Percentiles rank a stretch among this genome's conserved stretches.
Conservation (phyloP, 805 yeast species). For the Yarrowia keelungensis region DNA sequence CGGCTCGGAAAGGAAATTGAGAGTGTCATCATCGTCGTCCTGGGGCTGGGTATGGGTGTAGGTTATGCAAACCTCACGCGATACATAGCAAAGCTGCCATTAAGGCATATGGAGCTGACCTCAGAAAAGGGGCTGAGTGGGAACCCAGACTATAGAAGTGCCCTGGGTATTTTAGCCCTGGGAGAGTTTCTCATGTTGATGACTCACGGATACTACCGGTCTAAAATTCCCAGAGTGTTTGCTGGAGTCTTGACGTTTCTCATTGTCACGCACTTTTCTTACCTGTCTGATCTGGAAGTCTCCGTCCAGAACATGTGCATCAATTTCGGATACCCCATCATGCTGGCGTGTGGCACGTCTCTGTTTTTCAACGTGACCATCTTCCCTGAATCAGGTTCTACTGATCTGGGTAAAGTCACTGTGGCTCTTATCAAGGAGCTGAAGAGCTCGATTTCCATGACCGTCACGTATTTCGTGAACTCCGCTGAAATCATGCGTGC, state of each 20-base stretch:
- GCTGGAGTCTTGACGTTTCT: slow-evolving; percentile 48
- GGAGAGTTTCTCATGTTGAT: slow-evolving; percentile 57
- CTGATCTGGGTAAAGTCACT: slow-evolving; percentile 56
- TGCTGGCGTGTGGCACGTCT: slow-evolving; percentile 56
- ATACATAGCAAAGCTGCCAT: slow-evolving; percentile 14
- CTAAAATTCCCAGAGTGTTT: slow-evolving; percentile 51
- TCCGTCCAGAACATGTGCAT: slow-evolving; percentile 50
- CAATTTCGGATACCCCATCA: slow-evolving; percentile 55
- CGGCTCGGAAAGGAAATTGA: slow-evolving; percentile 30
- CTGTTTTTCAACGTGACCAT: slow-evolving; percentile 54
- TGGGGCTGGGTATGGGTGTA: slow-evolving; percentile 38
- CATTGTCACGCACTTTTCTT: slow-evolving; percentile 59
- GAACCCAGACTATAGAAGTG: slow-evolving; percentile 46
- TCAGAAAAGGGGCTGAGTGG: slow-evolving; percentile 15
- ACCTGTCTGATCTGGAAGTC: slow-evolving; percentile 51
- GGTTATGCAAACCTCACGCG: slow-evolving; percentile 15
- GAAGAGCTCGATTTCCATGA: slow-evolving; percentile 52
- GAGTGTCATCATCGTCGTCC: slow-evolving; percentile 40
- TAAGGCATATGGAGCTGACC: neutral
- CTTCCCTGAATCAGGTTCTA: slow-evolving; percentile 62
- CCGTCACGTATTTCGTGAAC: slow-evolving; percentile 53
- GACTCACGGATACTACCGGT: slow-evolving; percentile 59
- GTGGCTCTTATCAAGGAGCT: slow-evolving; percentile 53
- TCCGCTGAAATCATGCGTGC: slow-evolving; percentile 28
- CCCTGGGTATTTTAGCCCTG: slow-evolving; percentile 55